Evolutionary conservation across 1,284 basidiomycete species (phyloP).

Genomic region (Microbotryum scabiosae): DNA sequence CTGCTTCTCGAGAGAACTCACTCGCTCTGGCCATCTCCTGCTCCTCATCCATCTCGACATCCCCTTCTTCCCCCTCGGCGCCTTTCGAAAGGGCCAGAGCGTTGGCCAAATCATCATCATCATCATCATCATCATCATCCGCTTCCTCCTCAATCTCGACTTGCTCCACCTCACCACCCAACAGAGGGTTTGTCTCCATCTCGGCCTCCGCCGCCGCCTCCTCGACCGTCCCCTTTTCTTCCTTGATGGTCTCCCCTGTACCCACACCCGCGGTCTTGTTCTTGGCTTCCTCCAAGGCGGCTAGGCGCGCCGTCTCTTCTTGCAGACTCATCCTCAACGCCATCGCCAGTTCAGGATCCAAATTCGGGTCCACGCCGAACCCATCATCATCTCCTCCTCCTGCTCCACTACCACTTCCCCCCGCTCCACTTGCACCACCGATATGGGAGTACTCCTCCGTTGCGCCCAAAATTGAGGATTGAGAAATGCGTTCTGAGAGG

Average conservation of each 20-base stretch:
- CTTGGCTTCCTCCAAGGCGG: constrained; percentile 41
- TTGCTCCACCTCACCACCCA: constrained; percentile 36
- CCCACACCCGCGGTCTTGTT: constrained; percentile 35
- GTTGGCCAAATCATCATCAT: constrained; percentile 36
- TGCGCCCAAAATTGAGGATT: constrained; percentile 55
- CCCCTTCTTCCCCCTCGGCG: constrained; percentile 14
- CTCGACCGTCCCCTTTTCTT: constrained; percentile 33
- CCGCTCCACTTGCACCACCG: constrained; percentile 46
- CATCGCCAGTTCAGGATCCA: constrained; percentile 97
- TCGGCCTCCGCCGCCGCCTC: too few species aligned
- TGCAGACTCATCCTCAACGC: constrained; percentile 96
- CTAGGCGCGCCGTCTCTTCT: constrained; percentile 86
- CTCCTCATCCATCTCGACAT: constrained; percentile 28
- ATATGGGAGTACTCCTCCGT: constrained; percentile 43
- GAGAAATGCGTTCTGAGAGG: constrained; percentile 72
- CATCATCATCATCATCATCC: constrained; percentile 38
- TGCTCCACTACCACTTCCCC: constrained; percentile 36
- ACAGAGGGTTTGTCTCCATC: too few species aligned
- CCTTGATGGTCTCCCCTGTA: constrained; percentile 29
- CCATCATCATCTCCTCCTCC: constrained; percentile 52
- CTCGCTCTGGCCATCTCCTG: constrained; percentile 48
- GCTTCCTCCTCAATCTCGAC: constrained; percentile 36
- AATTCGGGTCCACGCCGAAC: constrained; percentile 84
- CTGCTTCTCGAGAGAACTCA: constrained; percentile 2
- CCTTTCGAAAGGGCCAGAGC: constrained; percentile 29